Percentiles rank a stretch among this genome's conserved stretches.
Conservation (phyloP, 129 eudicot genomes). For the Saposhnikovia divaricata region DNA sequence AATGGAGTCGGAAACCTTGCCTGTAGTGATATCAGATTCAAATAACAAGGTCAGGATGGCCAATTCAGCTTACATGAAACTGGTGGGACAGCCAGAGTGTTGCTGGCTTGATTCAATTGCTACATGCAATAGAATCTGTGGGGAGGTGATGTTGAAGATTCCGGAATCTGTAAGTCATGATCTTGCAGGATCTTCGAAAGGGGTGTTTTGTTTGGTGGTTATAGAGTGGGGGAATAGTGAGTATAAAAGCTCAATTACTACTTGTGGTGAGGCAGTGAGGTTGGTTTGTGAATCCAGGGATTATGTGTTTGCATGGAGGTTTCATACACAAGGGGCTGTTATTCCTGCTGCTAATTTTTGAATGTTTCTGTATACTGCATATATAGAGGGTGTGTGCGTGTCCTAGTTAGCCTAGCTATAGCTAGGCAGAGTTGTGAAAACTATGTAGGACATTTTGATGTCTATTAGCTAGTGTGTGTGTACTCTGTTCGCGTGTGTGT, state of each 20-base stretch:
- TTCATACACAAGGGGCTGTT: slow-evolving; percentile 31
- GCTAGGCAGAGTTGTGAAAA: not conserved
- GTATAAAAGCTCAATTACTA: slow-evolving; percentile 35
- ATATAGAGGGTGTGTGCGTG: not conserved
- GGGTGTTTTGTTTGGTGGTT: slow-evolving; percentile 50
- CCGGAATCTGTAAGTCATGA: slow-evolving; percentile 5
- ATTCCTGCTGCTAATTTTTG: slow-evolving; percentile 23
- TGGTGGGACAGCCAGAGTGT: slow-evolving; percentile 90
- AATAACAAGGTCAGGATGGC: slow-evolving; percentile 58
- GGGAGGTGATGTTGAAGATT: slow-evolving; percentile 50
- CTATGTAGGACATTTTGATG: not conserved
- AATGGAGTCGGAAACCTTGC: slow-evolving; percentile 40
- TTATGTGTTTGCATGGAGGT: slow-evolving; percentile 71
- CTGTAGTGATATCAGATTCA: slow-evolving; percentile 63
- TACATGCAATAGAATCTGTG: slow-evolving; percentile 40
- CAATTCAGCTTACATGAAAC: slow-evolving; percentile 63
- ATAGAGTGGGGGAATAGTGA: slow-evolving; percentile 66
- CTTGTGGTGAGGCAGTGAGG: slow-evolving; percentile 47
- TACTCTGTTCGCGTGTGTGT: not conserved
- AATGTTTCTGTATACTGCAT: not conserved
- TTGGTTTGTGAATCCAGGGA: slow-evolving; percentile 47
- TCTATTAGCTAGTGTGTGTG: not conserved
- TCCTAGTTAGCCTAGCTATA: not conserved
- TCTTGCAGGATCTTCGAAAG: slow-evolving; percentile 16
- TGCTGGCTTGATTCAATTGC: slow-evolving; percentile 51